These are phyloP conservation scores for Daldinia loculata DNA, from an alignment of 495 filamentous ascomycete species.

Conservation along the genomic window DNA sequence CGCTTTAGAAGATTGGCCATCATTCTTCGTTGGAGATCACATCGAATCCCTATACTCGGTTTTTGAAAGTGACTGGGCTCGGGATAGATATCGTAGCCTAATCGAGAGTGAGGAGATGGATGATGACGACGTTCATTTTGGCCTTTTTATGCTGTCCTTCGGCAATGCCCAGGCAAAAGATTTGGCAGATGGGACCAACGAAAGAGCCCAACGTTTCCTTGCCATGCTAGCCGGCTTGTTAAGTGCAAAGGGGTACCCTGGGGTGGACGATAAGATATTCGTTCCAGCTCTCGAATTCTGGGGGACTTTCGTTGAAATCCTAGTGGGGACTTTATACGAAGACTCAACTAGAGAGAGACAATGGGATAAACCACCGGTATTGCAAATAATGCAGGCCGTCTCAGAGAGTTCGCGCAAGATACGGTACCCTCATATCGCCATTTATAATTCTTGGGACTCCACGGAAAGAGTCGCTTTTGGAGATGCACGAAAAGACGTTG, in stretches of 20 bases:
- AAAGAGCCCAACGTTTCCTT: constrained; percentile 59
- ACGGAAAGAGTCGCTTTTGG: constrained; percentile 75
- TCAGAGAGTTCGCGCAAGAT: constrained; percentile 70
- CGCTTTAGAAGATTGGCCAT: constrained; percentile 68
- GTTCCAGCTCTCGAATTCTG: constrained; percentile 85
- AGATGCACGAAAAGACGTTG: constrained; percentile 81
- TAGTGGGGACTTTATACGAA: constrained; percentile 50
- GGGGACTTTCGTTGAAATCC: constrained; percentile 71
- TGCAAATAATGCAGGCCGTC: constrained; percentile 63
- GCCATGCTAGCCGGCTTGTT: constrained; percentile 68
- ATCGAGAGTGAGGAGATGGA: constrained; percentile 66
- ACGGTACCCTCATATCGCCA: constrained; percentile 62
- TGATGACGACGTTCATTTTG: constrained; percentile 72
- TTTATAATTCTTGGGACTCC: constrained; percentile 71
- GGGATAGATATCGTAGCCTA: constrained; percentile 60
- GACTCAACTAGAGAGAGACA: constrained; percentile 30
- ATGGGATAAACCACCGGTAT: constrained; percentile 50
- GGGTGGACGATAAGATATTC: constrained; percentile 79
- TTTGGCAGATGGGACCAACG: constrained; percentile 54
- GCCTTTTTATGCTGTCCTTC: constrained; percentile 75
- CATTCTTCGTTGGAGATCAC: constrained; percentile 66
- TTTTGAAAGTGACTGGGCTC: constrained; percentile 64
- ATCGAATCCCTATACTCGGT: constrained; percentile 63
- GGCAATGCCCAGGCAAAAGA: constrained; percentile 66
- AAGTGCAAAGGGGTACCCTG: constrained; percentile 74